Evolutionary conservation across 1,284 basidiomycete genomes (phyloP).

Genomic region (Ganoderma sinense): DNA sequence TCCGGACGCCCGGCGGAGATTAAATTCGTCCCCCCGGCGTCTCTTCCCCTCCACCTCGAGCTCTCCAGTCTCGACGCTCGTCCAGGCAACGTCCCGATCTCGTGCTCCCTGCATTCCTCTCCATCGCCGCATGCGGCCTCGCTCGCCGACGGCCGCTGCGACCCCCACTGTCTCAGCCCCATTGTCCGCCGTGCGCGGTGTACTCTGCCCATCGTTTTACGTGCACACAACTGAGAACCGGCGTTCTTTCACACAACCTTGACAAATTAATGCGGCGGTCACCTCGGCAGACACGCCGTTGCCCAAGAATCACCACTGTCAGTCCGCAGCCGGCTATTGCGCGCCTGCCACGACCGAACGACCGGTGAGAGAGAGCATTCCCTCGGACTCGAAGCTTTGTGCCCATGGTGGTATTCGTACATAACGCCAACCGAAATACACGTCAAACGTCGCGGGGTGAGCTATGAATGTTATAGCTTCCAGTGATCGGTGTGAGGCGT

Average conservation of each 20-base stretch:
- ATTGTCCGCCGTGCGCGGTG: neutral
- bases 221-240: neutral
- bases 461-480: neutral
- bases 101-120: neutral
- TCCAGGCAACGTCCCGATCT: neutral
- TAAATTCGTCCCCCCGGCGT: slow-evolving; percentile 9
- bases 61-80: neutral
- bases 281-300: neutral
- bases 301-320: neutral
- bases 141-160: neutral
- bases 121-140: neutral
- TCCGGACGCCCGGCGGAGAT: slow-evolving; percentile 22
- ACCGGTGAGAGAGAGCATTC: neutral
- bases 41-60: neutral
- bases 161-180: neutral
- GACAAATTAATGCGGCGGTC: neutral
- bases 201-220: neutral
- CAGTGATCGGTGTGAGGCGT: neutral
- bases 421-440: neutral
- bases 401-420: neutral
- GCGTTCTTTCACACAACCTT: neutral
- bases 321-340: neutral
- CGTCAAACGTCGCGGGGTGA: neutral
- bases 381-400: neutral
- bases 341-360: neutral